Evolutionary conservation across 345 rosid species (phyloP), one percentile per base, ranked within the genome.

Genomic region (Acer yangbiense): DNA sequence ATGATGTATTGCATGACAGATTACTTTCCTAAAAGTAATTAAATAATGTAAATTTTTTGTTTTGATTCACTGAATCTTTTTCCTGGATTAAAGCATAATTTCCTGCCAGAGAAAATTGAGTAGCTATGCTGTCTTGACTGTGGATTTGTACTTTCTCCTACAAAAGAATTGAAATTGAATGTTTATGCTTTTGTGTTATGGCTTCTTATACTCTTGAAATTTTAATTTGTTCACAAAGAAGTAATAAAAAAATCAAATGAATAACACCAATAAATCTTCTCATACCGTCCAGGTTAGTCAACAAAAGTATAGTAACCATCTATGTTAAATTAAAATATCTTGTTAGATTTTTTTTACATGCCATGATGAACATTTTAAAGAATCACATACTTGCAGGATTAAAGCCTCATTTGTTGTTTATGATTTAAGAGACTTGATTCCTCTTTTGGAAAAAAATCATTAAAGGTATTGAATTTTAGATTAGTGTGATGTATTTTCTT

Each of bases 121-220:
- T 29, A 55, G 16, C 32, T 71, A 3, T 11, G 60, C 39, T 9
- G 20, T 57, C 20, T 57, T 58, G 12, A 5, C 0, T 6, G 65
- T 72, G 67, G 54, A 20, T 39, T 72, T 72, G 50, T 58, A 3
- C 62, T 70, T 69, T 58, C 39, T 20, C 32, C 48, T 72, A 43
- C 41, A 25, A 62, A 73, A 43, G 60, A 62, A 43, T 17, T 16
- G 41, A 25, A 25, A 35, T 4, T 35, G 35, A 7, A 21, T 43
- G 41, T 73, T 41, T 27, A 25, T 62, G 57, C 25, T 44, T 73
- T 14, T 25, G 44, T 16, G 7, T 16, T 29, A 8, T 44, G 17
- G 44, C 41, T 18, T 18, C 48, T 41, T 62, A 16, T 63, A 62
- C 41, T 0, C 27, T 6, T 1, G 29, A 9, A 57, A 18, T 55